Conservation (phyloP, 2,329 filamentous ascomycete genomes). For the Fusarium camptoceras region DNA sequence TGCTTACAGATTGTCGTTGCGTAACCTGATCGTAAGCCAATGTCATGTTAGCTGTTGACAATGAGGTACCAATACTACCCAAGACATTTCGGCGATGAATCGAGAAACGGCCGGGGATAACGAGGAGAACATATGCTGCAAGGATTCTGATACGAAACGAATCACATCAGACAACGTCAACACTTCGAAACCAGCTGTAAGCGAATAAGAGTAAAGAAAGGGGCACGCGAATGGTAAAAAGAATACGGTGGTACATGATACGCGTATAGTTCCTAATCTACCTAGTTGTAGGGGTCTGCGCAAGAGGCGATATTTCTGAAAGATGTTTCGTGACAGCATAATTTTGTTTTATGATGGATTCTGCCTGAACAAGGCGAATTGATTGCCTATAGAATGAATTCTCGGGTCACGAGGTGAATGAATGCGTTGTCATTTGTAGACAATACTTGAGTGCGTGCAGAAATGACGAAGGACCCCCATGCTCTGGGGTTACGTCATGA, state of each 20-base stretch:
- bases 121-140: neutral
- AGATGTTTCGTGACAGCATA: neutral
- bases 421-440: neutral
- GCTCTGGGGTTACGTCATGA: slow-evolving; percentile 27
- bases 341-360: neutral
- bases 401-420: neutral
- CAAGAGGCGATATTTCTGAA: neutral
- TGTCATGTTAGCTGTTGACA: neutral
- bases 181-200: neutral
- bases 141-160: slow-evolving; percentile 3
- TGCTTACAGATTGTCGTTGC: neutral
- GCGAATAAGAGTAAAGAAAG: slow-evolving; percentile 12
- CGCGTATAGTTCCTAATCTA: slow-evolving; percentile 7
- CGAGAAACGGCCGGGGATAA: neutral
- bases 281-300: neutral
- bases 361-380: neutral
- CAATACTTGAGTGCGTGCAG: slow-evolving; percentile 23
- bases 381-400: neutral
- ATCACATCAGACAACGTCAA: neutral
- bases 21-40: neutral
- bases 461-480: slow-evolving; percentile 24
- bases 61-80: neutral
- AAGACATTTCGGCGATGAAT: neutral
- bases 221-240: slow-evolving; percentile 2
- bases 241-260: slow-evolving; percentile 13